Conservation (phyloP, 371 early-diverging fungal species). For the Mucor circinelloides region DNA sequence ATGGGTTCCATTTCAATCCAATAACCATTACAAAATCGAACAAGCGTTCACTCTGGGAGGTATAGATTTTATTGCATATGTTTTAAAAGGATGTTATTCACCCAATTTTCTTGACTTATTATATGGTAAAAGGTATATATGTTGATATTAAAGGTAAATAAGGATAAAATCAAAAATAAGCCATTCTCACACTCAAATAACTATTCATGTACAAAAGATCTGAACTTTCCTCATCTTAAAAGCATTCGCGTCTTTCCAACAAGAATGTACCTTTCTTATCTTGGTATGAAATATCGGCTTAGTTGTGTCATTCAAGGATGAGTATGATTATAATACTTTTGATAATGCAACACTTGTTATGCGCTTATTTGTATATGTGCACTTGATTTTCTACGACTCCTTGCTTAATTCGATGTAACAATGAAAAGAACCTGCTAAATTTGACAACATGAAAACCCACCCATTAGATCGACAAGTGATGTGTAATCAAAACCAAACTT, state of each 20-base stretch:
- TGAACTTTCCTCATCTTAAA: conserved; percentile 51
- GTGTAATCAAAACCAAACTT: neutral
- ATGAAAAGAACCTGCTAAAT: neutral
- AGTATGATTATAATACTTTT: neutral
- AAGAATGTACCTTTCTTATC: conserved; percentile 52
- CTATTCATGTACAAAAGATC: conserved; percentile 26
- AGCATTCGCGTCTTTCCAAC: conserved; percentile 56
- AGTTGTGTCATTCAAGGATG: conserved; percentile 52
- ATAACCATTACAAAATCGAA: conserved; percentile 52
- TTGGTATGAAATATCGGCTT: conserved; percentile 55
- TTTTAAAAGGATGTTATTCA: no score
- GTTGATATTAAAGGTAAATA: conserved; percentile 51
- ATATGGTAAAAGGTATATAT: conserved; percentile 39
- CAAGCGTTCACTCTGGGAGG: conserved; percentile 57
- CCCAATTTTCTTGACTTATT: neutral
- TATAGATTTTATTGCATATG: conserved; percentile 10
- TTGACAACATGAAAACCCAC: neutral
- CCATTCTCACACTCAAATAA: neutral
- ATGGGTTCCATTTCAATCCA: conserved; percentile 53
- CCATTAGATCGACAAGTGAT: neutral
- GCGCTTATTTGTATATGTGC: neutral
- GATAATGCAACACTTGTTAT: neutral
- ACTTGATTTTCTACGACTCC: neutral
- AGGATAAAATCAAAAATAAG: neutral
- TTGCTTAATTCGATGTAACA: neutral